These are phyloP conservation scores for Phytophthora parvispora DNA, from an alignment of 352 stramenopile genomes.

Conservation along the genomic window DNA sequence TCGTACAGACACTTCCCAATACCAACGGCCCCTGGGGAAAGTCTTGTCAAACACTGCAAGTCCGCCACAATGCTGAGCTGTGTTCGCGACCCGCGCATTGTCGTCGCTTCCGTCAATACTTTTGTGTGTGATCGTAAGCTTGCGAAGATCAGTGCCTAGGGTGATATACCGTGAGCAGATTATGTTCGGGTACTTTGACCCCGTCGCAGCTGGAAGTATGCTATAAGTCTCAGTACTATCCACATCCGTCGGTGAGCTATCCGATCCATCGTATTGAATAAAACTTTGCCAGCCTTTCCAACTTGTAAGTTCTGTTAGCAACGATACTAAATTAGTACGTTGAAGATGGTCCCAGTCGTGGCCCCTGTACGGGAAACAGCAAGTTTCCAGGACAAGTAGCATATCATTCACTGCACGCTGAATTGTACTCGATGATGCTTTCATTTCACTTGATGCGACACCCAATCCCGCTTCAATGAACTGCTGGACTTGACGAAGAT, in stretches of 20 bases:
- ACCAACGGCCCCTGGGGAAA: constrained; percentile 77
- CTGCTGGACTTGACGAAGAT: constrained; percentile 51
- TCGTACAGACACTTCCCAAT: constrained; percentile 81
- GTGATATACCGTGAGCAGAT: constrained; percentile 73
- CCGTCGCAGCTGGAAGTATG: constrained; percentile 68
- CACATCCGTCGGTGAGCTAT: constrained; percentile 46
- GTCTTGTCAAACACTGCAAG: constrained; percentile 78
- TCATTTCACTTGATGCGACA: constrained; percentile 14
- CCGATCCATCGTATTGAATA: constrained; percentile 58
- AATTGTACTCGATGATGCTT: constrained; percentile 33
- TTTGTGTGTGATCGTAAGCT: constrained; percentile 65
- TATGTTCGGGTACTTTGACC: constrained; percentile 74
- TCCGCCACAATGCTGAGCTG: constrained; percentile 31
- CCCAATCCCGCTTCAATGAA: constrained; percentile 31
- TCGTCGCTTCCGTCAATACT: constrained; percentile 22
- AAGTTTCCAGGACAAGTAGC: constrained; percentile 80
- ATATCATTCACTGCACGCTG: constrained; percentile 76
- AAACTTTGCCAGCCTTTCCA: constrained; percentile 86
- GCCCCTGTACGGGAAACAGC: constrained; percentile 76
- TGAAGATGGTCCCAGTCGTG: constrained; percentile 74
- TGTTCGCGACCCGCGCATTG: not conserved
- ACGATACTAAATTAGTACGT: constrained; percentile 62
- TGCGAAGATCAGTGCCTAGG: constrained; percentile 73
- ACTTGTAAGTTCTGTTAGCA: constrained; percentile 79
- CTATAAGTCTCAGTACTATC: constrained; percentile 42